Evolutionary conservation across 139 green algal species (phyloP), one percentile per base, ranked within the genome.

Genomic region (Haematococcus sp.): DNA sequence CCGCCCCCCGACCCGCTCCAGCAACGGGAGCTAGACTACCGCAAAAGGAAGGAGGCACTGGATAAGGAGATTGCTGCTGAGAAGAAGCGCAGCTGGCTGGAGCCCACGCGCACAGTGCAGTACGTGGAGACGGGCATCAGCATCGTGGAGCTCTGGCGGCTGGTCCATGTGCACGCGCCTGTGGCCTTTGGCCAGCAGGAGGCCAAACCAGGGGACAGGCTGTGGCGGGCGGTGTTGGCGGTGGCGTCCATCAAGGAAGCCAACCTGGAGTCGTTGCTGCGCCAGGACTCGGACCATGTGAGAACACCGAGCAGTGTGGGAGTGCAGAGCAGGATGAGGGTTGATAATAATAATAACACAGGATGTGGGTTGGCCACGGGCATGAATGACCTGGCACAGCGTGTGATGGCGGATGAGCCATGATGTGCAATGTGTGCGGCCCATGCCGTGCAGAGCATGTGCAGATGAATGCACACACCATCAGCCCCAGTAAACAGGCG

Each of bases 91-190:
- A 40, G 20, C 4, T 65, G 58, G 58, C 58, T 65, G 25, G 58
- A 65, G 58, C 58, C 58, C 3, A 65, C 58, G 27, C 58, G 58
- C 58, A 65, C 58, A n/a, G 20, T 43, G 58, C 58, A 34, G 20
- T 65, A 65, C 27, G 28, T 27, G 3, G 58, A 65, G 27, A 65
- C 58, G 35, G 58, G 58, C 27, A 65, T 65, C 58, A 65, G 28
- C 58, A 27, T 65, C 20, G 9, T 65, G 58, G 58, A n/a, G 4
- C 25, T 65, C 4, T 65, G 28, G 20, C 58, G 58, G n/a, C 58
- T 65, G n/a, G 27, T 65, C n/a, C 16, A n/a, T 33, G 58, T 65
- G 25, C 58, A 65, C 27, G 58, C 58, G 25, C 58, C 58, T 15
- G 58, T 65, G 58, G 58, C 28, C 20, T 43, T 65, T 3, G 58